phyloP scores from a whole-genome alignment of 1,139 yeast genomes.

The Kurtzmaniella quercitrusa region DNA sequence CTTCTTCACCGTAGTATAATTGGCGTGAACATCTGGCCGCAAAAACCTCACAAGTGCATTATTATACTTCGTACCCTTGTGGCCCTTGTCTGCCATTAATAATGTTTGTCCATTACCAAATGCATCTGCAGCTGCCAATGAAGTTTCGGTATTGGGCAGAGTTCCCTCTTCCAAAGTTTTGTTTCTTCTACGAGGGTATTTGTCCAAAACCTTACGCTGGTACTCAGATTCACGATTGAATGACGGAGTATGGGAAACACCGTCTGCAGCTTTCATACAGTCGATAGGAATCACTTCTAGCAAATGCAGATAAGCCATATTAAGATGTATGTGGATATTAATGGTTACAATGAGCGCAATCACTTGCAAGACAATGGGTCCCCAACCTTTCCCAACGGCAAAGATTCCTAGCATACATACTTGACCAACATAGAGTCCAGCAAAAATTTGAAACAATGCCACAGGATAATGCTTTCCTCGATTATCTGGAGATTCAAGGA shows the following conservation, averaged over 20 bases:
- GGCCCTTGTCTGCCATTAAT: slow-evolving; percentile 53
- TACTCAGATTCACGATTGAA: slow-evolving; percentile 36
- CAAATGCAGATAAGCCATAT: slow-evolving; percentile 61
- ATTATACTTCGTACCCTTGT: slow-evolving; percentile 23
- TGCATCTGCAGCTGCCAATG: slow-evolving; percentile 19
- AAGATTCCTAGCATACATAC: slow-evolving; percentile 80
- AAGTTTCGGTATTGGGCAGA: slow-evolving; percentile 8
- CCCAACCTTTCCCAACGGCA: slow-evolving; percentile 93
- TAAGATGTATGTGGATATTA: slow-evolving; percentile 59
- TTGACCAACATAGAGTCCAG: slow-evolving; percentile 85
- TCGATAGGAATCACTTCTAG: slow-evolving; percentile 58
- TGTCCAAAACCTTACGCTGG: slow-evolving; percentile 26
- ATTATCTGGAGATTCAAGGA: slow-evolving; percentile 56
- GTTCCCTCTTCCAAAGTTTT: neutral
- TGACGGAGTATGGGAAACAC: slow-evolving; percentile 60
- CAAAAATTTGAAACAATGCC: slow-evolving; percentile 83
- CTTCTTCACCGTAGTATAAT: slow-evolving; percentile 50
- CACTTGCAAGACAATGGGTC: slow-evolving; percentile 76
- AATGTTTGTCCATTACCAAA: slow-evolving; percentile 22
- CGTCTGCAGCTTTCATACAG: slow-evolving; percentile 68
- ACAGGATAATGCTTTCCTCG: slow-evolving; percentile 86
- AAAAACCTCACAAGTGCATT: slow-evolving; percentile 45
- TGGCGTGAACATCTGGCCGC: slow-evolving; percentile 62
- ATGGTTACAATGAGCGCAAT: slow-evolving; percentile 61
- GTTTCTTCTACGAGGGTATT: slow-evolving; percentile 11